Percentiles rank a stretch among this genome's conserved stretches.
phyloP scores from a whole-genome alignment of 1,284 basidiomycete species.

The Phellopilus nigrolimitatus region DNA sequence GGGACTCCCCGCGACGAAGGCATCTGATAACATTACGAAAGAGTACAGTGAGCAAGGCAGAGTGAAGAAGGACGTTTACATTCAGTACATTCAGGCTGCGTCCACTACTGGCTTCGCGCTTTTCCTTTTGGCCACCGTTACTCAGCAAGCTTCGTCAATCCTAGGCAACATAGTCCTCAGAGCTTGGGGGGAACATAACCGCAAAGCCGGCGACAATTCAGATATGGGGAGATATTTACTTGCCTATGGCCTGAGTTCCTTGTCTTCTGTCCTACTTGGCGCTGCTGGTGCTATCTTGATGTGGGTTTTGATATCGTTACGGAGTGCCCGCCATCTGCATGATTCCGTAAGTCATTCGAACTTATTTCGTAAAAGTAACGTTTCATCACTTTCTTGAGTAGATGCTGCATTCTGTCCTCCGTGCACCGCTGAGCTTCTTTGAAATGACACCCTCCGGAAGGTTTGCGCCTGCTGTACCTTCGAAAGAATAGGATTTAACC shows the following conservation, averaged over 20 bases:
- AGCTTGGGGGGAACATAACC: conserved; percentile 79
- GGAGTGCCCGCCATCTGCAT: conserved; percentile 73
- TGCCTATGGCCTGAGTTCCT: conserved; percentile 58
- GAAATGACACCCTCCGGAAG: conserved; percentile 79
- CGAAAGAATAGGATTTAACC: conserved; percentile 9
- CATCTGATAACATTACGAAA: conserved; percentile 51
- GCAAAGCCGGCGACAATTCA: conserved; percentile 50
- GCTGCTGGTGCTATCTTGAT: conserved; percentile 58
- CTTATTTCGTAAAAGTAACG: conserved; percentile 22
- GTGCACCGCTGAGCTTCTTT: conserved; percentile 83
- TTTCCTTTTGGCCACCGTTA: conserved; percentile 57
- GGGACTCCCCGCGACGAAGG: conserved; percentile 33
- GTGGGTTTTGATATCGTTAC: conserved; percentile 75
- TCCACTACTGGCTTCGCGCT: conserved; percentile 66
- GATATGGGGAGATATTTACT: conserved; percentile 56
- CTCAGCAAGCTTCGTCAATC: conserved; percentile 52
- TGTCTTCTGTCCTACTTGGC: conserved; percentile 47
- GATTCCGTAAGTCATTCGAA: conserved; percentile 51
- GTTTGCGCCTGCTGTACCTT: conserved; percentile 33
- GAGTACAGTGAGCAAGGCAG: conserved; percentile 82
- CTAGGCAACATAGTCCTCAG: conserved; percentile 68
- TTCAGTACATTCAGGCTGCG: conserved; percentile 75
- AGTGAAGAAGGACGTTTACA: conserved; percentile 77
- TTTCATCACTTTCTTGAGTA: conserved; percentile 27
- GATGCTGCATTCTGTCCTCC: conserved; percentile 78